Conservation (phyloP, 2,329 filamentous ascomycete species). For the Aspergillus quadrilineatus region DNA sequence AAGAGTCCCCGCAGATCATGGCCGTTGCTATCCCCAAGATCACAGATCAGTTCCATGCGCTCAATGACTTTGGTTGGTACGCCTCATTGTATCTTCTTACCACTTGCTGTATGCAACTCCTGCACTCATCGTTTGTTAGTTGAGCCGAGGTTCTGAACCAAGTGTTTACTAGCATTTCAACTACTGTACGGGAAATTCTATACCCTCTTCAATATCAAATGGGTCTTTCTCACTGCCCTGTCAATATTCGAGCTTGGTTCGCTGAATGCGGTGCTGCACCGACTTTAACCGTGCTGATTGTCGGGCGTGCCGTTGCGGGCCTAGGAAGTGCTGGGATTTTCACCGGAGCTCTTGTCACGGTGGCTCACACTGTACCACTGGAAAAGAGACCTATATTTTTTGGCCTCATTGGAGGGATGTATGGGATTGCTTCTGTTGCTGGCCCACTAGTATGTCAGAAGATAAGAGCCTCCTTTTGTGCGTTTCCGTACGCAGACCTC, state of each 20-base stretch:
- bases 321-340: slow-evolving; percentile 3
- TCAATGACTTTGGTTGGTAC: slow-evolving; percentile 10
- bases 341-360: background rate
- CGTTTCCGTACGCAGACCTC: too few species aligned
- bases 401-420: background rate
- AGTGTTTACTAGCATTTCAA: slow-evolving; percentile 32
- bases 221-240: slow-evolving; percentile 35
- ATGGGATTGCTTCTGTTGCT: background rate
- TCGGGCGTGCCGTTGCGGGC: slow-evolving; percentile 4
- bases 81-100: slow-evolving; percentile 11
- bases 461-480: background rate
- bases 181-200: slow-evolving; percentile 37
- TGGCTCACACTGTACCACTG: background rate
- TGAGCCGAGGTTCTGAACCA: too few species aligned
- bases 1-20: background rate
- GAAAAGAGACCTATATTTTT: background rate
- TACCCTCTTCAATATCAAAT: slow-evolving; percentile 38
- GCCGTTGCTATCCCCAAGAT: slow-evolving; percentile 28
- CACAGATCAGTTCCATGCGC: slow-evolving; percentile 18
- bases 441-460: background rate
- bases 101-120: background rate
- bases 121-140: too few species aligned
- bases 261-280: slow-evolving; percentile 12
- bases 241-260: slow-evolving; percentile 42
- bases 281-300: slow-evolving; percentile 1